Conservation (phyloP, 164 flowering plant genomes). For the Magnolia changhungtana region DNA sequence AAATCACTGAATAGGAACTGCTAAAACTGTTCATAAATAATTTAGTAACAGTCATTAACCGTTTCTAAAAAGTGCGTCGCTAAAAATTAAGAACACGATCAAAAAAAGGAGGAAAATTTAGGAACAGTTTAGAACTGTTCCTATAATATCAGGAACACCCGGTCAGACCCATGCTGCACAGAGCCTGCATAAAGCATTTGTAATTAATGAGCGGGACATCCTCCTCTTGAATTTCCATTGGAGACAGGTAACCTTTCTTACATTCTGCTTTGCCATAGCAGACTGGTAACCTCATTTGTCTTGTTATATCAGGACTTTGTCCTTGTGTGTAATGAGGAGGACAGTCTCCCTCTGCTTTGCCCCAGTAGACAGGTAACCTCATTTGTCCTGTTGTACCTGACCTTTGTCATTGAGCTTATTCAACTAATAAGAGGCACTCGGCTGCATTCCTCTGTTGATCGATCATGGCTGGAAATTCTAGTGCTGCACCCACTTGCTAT, state of each 20-base stretch:
- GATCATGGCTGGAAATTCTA: no score
- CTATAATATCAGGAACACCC: conserved; percentile 84
- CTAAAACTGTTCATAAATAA: no score
- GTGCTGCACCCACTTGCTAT: no score
- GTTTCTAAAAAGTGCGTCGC: no score
- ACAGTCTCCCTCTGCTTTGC: no score
- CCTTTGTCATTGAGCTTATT: neutral
- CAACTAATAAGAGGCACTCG: neutral
- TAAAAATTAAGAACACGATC: no score
- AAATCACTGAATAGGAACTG: no score
- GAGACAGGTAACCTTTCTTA: no score
- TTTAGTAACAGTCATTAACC: no score
- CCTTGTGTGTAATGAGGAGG: neutral
- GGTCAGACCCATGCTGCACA: conserved; percentile 96
- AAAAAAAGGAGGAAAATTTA: no score
- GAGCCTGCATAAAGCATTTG: conserved; percentile 96
- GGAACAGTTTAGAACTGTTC: no score
- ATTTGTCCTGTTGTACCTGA: neutral
- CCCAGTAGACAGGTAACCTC: neutral
- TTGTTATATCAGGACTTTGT: neutral
- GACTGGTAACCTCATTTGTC: neutral
- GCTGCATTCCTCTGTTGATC: neutral
- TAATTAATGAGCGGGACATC: conserved; percentile 50
- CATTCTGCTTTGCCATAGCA: neutral
- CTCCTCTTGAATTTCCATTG: conserved; percentile 31